Conservation (phyloP, 371 early-diverging fungal species). For the Hamiltosporidium tvaerminnensis region DNA sequence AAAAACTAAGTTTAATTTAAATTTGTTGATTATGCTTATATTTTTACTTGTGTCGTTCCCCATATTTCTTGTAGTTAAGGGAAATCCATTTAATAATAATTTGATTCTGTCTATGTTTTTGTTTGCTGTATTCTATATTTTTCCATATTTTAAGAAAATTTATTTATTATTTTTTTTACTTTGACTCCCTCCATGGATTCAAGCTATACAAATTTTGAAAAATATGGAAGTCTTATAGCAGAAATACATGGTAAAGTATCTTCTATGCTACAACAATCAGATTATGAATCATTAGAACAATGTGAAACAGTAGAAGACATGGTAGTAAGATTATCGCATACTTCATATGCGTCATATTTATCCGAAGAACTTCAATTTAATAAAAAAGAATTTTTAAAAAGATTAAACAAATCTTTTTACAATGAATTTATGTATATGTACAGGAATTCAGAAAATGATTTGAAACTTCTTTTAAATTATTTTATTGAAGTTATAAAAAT, state of each 20-base stretch:
- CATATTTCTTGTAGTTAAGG: too few species aligned
- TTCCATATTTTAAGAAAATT: background rate
- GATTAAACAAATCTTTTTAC: background rate
- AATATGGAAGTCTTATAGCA: slow-evolving; percentile 4
- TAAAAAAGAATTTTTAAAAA: slow-evolving; percentile 2
- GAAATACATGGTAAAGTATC: slow-evolving; percentile 3
- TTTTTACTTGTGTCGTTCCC: too few species aligned
- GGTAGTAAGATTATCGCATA: slow-evolving; percentile 6
- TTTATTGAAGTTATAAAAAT: slow-evolving; percentile 41
- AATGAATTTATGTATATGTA: background rate
- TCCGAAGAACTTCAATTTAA: background rate
- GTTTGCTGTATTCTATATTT: too few species aligned
- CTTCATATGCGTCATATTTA: slow-evolving; percentile 1
- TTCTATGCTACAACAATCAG: background rate
- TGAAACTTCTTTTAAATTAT: slow-evolving; percentile 21
- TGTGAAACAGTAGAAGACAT: slow-evolving; percentile 7
- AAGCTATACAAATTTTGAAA: background rate
- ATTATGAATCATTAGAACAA: slow-evolving; percentile 6
- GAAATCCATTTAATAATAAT: too few species aligned
- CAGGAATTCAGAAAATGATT: background rate
- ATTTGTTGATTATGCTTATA: too few species aligned
- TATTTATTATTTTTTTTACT: background rate
- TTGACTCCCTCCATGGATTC: slow-evolving; percentile 5
- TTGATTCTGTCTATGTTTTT: too few species aligned
- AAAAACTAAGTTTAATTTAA: too few species aligned